A percentile compares a stretch with the other conserved stretches of the same genome.
These are phyloP conservation scores for Esteya vermicola DNA, from an alignment of 2,329 filamentous ascomycete genomes.

Conservation along the genomic window DNA sequence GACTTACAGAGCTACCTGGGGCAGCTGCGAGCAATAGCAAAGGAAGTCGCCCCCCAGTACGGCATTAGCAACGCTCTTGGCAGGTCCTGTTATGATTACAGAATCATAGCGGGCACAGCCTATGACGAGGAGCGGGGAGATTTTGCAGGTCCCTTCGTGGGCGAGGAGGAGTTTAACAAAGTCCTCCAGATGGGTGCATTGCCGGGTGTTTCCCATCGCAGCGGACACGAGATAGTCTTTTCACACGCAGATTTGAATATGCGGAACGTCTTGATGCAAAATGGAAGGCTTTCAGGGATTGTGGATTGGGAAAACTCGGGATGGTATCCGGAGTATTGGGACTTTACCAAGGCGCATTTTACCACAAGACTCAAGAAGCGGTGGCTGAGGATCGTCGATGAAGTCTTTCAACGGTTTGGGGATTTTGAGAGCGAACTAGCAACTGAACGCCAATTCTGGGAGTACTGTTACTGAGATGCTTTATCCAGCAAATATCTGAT, in stretches of 20 bases:
- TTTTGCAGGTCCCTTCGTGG: too few species aligned
- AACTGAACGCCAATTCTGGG: conserved; percentile 2
- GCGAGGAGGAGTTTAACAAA: conserved; percentile 1
- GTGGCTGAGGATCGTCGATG: conserved; percentile 1
- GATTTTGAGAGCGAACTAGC: neutral
- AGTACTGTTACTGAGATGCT: neutral
- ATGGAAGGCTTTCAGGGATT: conserved; percentile 1
- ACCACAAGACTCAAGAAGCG: neutral
- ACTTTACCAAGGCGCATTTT: conserved; percentile 3
- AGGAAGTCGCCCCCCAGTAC: too few species aligned
- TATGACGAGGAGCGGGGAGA: too few species aligned
- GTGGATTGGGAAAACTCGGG: conserved; percentile 4
- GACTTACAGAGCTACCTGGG: too few species aligned
- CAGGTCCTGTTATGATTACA: too few species aligned
- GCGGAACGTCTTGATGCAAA: conserved; percentile 1
- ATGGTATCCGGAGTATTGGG: conserved; percentile 3
- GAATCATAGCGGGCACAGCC: too few species aligned
- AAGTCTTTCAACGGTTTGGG: neutral
- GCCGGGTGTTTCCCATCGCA: conserved; percentile 1
- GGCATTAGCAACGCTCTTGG: too few species aligned
- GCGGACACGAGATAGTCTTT: conserved; percentile 2
- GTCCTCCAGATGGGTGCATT: neutral
- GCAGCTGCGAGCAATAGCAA: too few species aligned
- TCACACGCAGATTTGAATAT: conserved; percentile 1
- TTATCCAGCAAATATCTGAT: neutral